Conservation (phyloP, 192 early-diverging fungal species). For the Backusella psychrophila region DNA sequence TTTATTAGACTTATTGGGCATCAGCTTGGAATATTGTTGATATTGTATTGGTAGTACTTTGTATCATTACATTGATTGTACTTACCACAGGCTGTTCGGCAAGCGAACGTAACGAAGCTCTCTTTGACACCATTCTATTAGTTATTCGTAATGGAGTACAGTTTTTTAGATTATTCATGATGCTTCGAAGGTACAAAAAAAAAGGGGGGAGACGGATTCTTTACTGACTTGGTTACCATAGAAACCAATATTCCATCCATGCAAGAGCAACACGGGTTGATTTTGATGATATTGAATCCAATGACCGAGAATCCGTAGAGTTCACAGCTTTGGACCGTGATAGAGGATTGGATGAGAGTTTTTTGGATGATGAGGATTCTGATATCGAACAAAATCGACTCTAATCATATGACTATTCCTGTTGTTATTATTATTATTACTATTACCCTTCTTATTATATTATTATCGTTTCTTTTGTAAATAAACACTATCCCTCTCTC, state of each 20-base stretch:
- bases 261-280: conserved; percentile 27
- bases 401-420: neutral
- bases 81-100: conserved; percentile 66
- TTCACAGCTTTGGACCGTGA: conserved; percentile 18
- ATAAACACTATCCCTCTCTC: neutral
- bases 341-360: conserved; percentile 4
- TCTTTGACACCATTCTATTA: conserved; percentile 68
- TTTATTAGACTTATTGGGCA: conserved; percentile 51
- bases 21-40: conserved; percentile 77
- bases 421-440: neutral
- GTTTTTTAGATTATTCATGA: conserved; percentile 63
- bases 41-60: conserved; percentile 65
- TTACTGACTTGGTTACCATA: neutral
- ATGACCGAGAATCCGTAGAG: neutral
- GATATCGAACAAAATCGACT: conserved; percentile 10
- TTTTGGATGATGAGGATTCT: conserved; percentile 15
- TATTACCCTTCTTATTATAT: neutral
- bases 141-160: conserved; percentile 75
- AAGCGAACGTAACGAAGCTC: conserved; percentile 60
- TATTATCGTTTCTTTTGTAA: neutral
- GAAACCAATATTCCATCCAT: conserved; percentile 31
- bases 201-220: neutral
- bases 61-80: conserved; percentile 65
- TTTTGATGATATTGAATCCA: conserved; percentile 22
- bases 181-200: conserved; percentile 58